Evolutionary conservation across 2,329 filamentous ascomycete genomes (phyloP), one percentile per base, ranked within the genome.

Genomic region (Penicillium crustosum): DNA sequence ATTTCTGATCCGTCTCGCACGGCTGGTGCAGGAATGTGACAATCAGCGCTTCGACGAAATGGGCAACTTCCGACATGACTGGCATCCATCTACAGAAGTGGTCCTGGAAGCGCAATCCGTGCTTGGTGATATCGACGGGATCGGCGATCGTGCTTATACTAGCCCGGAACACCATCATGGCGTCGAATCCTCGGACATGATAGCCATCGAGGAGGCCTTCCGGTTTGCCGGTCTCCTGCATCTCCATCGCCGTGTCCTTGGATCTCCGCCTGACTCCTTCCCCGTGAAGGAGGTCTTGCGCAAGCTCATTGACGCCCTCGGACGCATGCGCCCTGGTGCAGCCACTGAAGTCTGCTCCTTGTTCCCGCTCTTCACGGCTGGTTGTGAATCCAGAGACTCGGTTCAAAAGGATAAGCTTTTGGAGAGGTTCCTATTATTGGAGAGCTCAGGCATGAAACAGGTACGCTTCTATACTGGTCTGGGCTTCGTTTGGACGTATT

Each of bases 301-400:
- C 38, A 81, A 84, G 60, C 88, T 93, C 45, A 77, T 90, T 29
- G 76, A 78, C 1, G 83, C 86, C 33, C 77, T 93, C 60, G 78
- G 79, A 23, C 83, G 82, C 38, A 84, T 94, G 49, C 78, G 85
- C 13, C 77, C 81, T 13, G 88, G 89, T 6, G 87, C 87, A 31
- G 86, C 86, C 17, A 89, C 89, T 0, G 90, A 93, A 73, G 86
- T 85, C 9, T 91, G 89, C 67, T 77, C 90, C 19, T 73, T 94
- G 39, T 93, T 94, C 63, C 90, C 91, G 0, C 86, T 94, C 76
- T 94, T 94, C 73, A 90, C 89, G 1, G 90, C 90, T 1, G 91
- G 90, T 0, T 93, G 89, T 63, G 89, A 94, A 71, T 85, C 86
- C 1, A 77, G 77, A 55, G 82, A 86, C 49, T 67, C 78, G 35